Conservation (phyloP, 345 rosid genomes). For the Eucalyptus paniculata region DNA sequence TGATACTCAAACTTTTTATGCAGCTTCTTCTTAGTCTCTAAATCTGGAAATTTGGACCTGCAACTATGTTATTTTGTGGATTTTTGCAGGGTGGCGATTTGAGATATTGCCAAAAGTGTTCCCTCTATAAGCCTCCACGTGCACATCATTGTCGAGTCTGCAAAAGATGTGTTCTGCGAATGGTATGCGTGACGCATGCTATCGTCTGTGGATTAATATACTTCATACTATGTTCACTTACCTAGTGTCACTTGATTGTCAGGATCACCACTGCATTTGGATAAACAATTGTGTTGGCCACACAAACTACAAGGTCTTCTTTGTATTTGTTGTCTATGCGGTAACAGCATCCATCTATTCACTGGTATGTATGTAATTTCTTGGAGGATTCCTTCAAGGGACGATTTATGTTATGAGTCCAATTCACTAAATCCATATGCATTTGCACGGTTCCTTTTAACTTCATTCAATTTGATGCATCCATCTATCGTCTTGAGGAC, state of each 20-base stretch:
- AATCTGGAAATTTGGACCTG: background rate
- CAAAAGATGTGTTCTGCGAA: slow-evolving; percentile 80
- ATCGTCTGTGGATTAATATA: background rate
- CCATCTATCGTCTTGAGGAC: background rate
- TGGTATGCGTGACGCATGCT: slow-evolving; percentile 42
- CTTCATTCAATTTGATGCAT: background rate
- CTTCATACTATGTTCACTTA: slow-evolving; percentile 10
- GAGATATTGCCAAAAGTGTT: slow-evolving; percentile 89
- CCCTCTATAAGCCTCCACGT: slow-evolving; percentile 79
- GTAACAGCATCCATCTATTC: slow-evolving; percentile 67
- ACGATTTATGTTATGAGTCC: background rate
- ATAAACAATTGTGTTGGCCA: slow-evolving; percentile 93
- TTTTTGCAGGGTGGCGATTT: slow-evolving; percentile 81
- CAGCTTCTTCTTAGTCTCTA: background rate
- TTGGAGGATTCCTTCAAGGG: background rate
- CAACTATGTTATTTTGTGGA: background rate
- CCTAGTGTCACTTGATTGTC: slow-evolving; percentile 29
- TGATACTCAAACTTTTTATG: background rate
- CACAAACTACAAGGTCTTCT: slow-evolving; percentile 86
- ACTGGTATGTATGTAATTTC: slow-evolving; percentile 36
- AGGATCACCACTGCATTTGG: slow-evolving; percentile 99
- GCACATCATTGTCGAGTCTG: slow-evolving; percentile 96
- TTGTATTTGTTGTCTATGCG: slow-evolving; percentile 65
- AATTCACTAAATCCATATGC: background rate
- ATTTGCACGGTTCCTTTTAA: background rate